Conservation (phyloP, 1,284 basidiomycete species). For the Ceratobasidium sp. region DNA sequence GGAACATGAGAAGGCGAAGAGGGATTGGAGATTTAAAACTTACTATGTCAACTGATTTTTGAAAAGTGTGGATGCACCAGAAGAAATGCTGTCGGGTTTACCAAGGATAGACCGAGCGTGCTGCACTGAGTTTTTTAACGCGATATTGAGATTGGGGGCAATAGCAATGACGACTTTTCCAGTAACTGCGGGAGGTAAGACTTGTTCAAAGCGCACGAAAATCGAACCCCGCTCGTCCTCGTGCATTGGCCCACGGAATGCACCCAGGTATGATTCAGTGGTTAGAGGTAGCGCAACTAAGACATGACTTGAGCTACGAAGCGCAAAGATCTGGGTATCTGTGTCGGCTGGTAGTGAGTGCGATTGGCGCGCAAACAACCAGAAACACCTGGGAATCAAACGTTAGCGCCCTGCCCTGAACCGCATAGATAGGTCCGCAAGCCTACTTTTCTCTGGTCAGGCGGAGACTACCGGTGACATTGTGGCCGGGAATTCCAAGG, state of each 20-base stretch:
- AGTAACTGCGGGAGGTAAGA: background rate
- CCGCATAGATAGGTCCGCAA: background rate
- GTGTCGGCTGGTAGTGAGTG: slow-evolving; percentile 23
- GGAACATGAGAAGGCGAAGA: background rate
- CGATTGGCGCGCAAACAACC: slow-evolving; percentile 41
- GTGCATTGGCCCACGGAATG: slow-evolving; percentile 41
- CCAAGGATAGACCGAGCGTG: slow-evolving; percentile 25
- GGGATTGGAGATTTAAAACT: background rate
- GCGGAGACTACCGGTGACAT: slow-evolving; percentile 7
- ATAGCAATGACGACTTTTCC: slow-evolving; percentile 29
- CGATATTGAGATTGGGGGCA: slow-evolving; percentile 30
- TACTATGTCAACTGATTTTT: slow-evolving; percentile 43
- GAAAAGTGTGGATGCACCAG: slow-evolving; percentile 7
- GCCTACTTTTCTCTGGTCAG: slow-evolving; percentile 31
- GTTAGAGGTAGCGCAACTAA: slow-evolving; percentile 41
- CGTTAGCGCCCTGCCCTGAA: background rate
- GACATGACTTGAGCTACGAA: slow-evolving; percentile 29
- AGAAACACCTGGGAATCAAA: slow-evolving; percentile 38
- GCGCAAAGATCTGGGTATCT: slow-evolving; percentile 42
- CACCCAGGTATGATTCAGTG: slow-evolving; percentile 40
- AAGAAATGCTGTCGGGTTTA: background rate
- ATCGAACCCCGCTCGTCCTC: slow-evolving; percentile 27
- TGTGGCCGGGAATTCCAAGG: background rate
- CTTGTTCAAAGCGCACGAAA: slow-evolving; percentile 36
- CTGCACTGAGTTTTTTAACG: slow-evolving; percentile 27